Conservation (phyloP, 2,329 filamentous ascomycete genomes). For the Gliomastix tumulicola region DNA sequence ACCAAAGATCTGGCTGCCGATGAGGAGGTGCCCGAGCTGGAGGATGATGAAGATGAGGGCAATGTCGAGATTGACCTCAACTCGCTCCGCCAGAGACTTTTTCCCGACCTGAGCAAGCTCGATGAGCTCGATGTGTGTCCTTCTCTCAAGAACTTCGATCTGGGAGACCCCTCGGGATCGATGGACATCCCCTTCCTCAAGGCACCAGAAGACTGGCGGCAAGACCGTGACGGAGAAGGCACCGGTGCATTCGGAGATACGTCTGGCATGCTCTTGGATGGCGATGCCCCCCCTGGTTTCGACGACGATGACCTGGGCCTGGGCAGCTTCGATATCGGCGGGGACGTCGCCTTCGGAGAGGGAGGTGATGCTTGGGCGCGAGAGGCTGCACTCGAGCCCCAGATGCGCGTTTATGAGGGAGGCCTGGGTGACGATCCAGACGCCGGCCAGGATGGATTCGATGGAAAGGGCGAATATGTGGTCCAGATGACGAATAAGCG, state of each 20-base stretch:
- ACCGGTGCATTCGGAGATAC: slow-evolving; percentile 53
- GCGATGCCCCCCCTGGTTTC: slow-evolving; percentile 77
- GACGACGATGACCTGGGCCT: slow-evolving; percentile 62
- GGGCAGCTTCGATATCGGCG: slow-evolving; percentile 62
- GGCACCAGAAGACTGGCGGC: slow-evolving; percentile 77
- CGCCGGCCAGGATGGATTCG: slow-evolving; percentile 25
- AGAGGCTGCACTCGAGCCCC: slow-evolving; percentile 79
- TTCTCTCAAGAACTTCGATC: slow-evolving; percentile 86
- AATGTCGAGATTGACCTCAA: slow-evolving; percentile 70
- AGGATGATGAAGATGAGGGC: slow-evolving; percentile 40
- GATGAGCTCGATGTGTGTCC: slow-evolving; percentile 91
- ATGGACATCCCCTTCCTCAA: slow-evolving; percentile 90
- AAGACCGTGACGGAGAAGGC: slow-evolving; percentile 59
- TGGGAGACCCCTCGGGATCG: slow-evolving; percentile 78
- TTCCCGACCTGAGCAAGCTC: slow-evolving; percentile 69
- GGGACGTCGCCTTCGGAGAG: slow-evolving; percentile 83
- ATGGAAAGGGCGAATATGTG: slow-evolving; percentile 64
- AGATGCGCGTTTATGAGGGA: slow-evolving; percentile 71
- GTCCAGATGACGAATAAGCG: slow-evolving; percentile 67
- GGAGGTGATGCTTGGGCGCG: slow-evolving; percentile 94
- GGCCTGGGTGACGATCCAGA: slow-evolving; percentile 38
- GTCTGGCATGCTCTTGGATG: slow-evolving; percentile 78
- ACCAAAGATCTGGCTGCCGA: slow-evolving; percentile 7
- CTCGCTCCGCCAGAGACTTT: slow-evolving; percentile 71
- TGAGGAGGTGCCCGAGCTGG: slow-evolving; percentile 8